Evolutionary conservation across 2,329 filamentous ascomycete genomes (phyloP), one percentile per base, ranked within the genome.

Genomic region (Aspergillus bombycis): DNA sequence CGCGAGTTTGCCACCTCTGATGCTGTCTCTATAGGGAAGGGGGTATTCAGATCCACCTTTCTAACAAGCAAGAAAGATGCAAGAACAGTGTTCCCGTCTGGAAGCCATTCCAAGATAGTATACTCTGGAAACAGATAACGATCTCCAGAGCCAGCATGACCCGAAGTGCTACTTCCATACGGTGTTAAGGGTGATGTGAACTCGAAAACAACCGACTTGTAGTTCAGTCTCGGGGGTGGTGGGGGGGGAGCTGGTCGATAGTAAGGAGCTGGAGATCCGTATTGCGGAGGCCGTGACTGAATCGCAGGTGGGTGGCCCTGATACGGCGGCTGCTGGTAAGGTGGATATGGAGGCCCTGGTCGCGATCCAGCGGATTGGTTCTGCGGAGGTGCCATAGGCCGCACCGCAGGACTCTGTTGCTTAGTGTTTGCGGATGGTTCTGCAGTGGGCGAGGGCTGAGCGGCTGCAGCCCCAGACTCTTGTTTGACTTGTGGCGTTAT

Each of bases 71-170:
- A 68, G 65, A 84, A 84, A 1, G 82, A 84, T 36, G 79, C 80
- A 48, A 83, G 72, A 30, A 83, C 78, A 7, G 77, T 77, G 12
- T 76, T 81, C 41, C 81, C 80, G 19, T 77, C 79, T 4, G 79
- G 78, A 23, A 81, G 74, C 71, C 78, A 82, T 65, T 84, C 82
- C 21, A 84, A 67, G 4, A 84, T 83, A 4, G 81, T 78, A 68
- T 82, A 71, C 66, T 83, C 80, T 0, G 82, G 82, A 64, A 84
- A 82, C 1, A 83, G 68, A 68, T 81, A 84, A 23, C 82, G 78
- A 67, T 84, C 82, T 12, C 80, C 79, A 8, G 77, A 80, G 11
- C 76, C 77, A 36, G 77, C 75, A 64, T 80, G 78, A 4, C 74
- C 74, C 0, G 79, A 78, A 1, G 77, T 76, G 43, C 75, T 77